A percentile compares a stretch with the other conserved stretches of the same genome.
These are phyloP conservation scores for Xerocomus minutiporus DNA, from an alignment of 1,284 basidiomycete genomes.

Conservation along the genomic window DNA sequence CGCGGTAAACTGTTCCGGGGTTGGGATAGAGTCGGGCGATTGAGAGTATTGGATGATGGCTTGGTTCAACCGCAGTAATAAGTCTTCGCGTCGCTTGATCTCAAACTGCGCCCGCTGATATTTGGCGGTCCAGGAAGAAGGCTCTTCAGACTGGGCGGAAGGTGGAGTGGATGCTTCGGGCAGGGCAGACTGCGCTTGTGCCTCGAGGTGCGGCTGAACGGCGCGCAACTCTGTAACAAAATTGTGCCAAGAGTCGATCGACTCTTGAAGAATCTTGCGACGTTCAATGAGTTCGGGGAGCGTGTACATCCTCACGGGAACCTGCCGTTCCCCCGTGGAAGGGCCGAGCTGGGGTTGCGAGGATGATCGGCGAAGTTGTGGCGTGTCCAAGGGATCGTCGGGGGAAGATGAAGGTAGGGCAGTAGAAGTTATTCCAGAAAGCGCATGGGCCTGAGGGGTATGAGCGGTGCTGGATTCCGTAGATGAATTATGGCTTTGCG, in stretches of 20 bases:
- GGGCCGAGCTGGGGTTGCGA: slow-evolving; percentile 31
- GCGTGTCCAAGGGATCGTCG: slow-evolving; percentile 13
- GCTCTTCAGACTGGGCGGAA: slow-evolving; percentile 13
- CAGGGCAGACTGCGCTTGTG: background rate
- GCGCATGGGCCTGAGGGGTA: slow-evolving; percentile 1
- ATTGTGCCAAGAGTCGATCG: slow-evolving; percentile 26
- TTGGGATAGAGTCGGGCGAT: background rate
- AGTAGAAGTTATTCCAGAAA: slow-evolving; percentile 3
- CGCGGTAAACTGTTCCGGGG: slow-evolving; percentile 27
- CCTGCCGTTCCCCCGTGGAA: slow-evolving; percentile 13
- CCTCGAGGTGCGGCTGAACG: slow-evolving; percentile 16
- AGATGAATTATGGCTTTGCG: slow-evolving; percentile 5
- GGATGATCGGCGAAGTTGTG: slow-evolving; percentile 30
- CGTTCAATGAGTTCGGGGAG: slow-evolving; percentile 28
- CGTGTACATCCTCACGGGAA: slow-evolving; percentile 22
- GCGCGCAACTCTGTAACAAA: slow-evolving; percentile 21
- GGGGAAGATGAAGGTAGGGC: slow-evolving; percentile 1
- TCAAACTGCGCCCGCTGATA: slow-evolving; percentile 30
- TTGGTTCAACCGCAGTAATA: slow-evolving; percentile 28
- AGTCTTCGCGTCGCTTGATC: slow-evolving; percentile 31
- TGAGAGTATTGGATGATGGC: slow-evolving; percentile 25
- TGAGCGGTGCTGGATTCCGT: slow-evolving; percentile 1
- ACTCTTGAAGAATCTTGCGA: slow-evolving; percentile 27
- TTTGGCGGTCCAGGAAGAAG: slow-evolving; percentile 22
- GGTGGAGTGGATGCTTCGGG: background rate